Percentiles rank a stretch among this genome's conserved stretches.
Evolutionary conservation across 805 yeast species (phyloP).

Genomic region (Lachancea mirantina): DNA sequence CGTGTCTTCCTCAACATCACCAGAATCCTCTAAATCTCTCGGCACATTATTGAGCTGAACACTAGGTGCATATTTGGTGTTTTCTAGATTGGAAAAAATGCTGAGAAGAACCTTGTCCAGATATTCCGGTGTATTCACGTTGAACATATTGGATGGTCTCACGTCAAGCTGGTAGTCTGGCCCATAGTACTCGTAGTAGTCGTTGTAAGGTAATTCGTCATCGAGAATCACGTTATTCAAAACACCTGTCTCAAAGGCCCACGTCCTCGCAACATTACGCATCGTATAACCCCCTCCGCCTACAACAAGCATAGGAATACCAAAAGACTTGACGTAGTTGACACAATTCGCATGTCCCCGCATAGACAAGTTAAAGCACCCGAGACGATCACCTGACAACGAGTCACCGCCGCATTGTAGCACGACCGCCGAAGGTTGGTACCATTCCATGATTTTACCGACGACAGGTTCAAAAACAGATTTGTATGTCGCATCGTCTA

Average conservation of each 20-base stretch:
- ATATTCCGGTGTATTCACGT: slow-evolving; percentile 90
- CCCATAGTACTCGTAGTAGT: slow-evolving; percentile 93
- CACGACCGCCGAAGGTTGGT: slow-evolving; percentile 94
- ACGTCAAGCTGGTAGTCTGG: slow-evolving; percentile 95
- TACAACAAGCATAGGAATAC: slow-evolving; percentile 83
- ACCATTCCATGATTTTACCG: slow-evolving; percentile 68
- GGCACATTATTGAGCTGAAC: slow-evolving; percentile 91
- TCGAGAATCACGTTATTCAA: slow-evolving; percentile 63
- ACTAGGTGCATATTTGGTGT: slow-evolving; percentile 95
- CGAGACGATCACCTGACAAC: slow-evolving; percentile 88
- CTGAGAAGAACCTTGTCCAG: slow-evolving; percentile 75
- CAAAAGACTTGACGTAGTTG: slow-evolving; percentile 74
- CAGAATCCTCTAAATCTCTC: slow-evolving; percentile 75
- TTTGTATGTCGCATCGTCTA: slow-evolving; percentile 75
- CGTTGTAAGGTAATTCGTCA: slow-evolving; percentile 78
- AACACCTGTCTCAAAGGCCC: slow-evolving; percentile 89
- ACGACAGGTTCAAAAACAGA: slow-evolving; percentile 87
- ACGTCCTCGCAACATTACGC: slow-evolving; percentile 89
- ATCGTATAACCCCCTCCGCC: slow-evolving; percentile 99
- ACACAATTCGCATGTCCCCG: slow-evolving; percentile 95
- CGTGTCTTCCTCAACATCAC: slow-evolving; percentile 81
- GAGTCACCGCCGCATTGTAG: slow-evolving; percentile 99
- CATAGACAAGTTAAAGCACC: slow-evolving; percentile 91
- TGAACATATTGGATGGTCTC: slow-evolving; percentile 92
- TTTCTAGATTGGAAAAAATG: slow-evolving; percentile 70